These are phyloP conservation scores for Tetrahymena borealis DNA, from an alignment of 73 alveolate species.

Conservation along the genomic window DNA sequence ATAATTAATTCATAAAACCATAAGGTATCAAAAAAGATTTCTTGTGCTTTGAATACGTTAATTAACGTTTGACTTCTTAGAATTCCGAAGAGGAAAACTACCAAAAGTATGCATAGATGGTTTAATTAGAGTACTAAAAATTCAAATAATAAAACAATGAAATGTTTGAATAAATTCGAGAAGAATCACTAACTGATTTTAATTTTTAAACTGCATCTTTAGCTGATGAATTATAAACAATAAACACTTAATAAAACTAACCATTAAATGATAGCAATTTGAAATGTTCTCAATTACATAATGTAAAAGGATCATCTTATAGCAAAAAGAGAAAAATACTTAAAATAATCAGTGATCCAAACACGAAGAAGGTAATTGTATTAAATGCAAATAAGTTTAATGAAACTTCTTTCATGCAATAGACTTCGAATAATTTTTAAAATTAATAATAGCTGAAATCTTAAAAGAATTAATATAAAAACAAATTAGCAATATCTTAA, in stretches of 20 bases:
- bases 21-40: background rate
- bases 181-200: background rate
- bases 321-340: background rate
- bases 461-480: too few species aligned
- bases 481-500: too few species aligned
- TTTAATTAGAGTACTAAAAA: background rate
- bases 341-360: background rate
- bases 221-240: background rate
- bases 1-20: background rate
- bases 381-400: background rate
- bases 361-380: background rate
- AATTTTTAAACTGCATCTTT: background rate
- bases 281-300: background rate
- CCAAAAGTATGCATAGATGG: background rate
- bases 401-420: too few species aligned
- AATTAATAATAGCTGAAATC: too few species aligned
- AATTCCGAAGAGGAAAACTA: background rate
- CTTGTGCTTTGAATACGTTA: background rate
- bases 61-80: background rate
- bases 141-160: background rate
- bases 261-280: background rate
- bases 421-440: too few species aligned
- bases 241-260: background rate
- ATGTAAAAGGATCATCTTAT: background rate
- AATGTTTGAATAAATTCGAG: background rate